Evolutionary conservation across 495 filamentous ascomycete genomes (phyloP), one percentile per base, ranked within the genome.

Genomic region (Cercophora newfieldiana): DNA sequence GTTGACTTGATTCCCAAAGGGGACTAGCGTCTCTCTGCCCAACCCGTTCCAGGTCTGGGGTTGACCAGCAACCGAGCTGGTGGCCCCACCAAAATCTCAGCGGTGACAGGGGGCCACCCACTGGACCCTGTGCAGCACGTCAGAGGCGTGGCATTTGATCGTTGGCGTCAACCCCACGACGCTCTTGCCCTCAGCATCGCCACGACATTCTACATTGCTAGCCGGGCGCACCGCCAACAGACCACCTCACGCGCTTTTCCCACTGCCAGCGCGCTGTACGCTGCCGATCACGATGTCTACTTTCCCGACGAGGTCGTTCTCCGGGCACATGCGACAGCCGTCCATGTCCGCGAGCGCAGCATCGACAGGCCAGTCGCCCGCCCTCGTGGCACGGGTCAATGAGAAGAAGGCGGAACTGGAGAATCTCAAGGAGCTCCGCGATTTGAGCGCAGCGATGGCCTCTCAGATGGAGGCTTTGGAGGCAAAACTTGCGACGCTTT

Each of bases 331-430:
- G 69, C 88, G 89, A 47, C 86, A 87, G 67, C 79, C 83, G 25
- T 89, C 88, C 26, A 76, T 81, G 26, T 77, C 84, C 1, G 76
- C 79, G 29, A 79, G 78, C 65, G 72, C 75, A 14, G 76, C 78
- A 57, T 79, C 82, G 49, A 72, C 80, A 26, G 86, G 90, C 44
- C 93, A 94, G 75, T 93, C 94, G 21, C 89, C 92, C 3, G 87
- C 89, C 26, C 82, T 99, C n/a, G 74, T 91, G 29, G 87, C 92
- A 28, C 90, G 96, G 59, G 93, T 99, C 75, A 89, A 91, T 58
- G 92, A 96, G 73, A 99, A 99, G 80, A 93, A 91, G 75, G 89
- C 89, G 49, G 95, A 99, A 75, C 85, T 99, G 16, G 93, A 97
- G 68, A 96, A 90, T 71, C 82, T 98, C 44, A 90, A 88, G 66